Percentiles rank a stretch among this genome's conserved stretches.
Evolutionary conservation across 2,329 filamentous ascomycete species (phyloP).

Genomic region (Diaporthe vaccinii): DNA sequence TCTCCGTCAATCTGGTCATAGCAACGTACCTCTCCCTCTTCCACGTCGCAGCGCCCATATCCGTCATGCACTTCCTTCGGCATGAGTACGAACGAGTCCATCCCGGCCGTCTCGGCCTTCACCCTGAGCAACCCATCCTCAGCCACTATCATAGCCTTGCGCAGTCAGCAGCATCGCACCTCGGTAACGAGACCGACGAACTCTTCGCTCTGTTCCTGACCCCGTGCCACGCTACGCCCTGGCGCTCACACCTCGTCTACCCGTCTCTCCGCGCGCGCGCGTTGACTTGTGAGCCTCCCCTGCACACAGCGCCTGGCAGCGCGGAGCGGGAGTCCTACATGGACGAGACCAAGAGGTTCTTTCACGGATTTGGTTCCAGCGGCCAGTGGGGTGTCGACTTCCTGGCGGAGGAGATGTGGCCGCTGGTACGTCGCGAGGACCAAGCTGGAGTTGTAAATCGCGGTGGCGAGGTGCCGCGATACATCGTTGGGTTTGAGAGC

Average conservation of each 20-base stretch:
- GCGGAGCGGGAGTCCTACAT: conserved; percentile 77
- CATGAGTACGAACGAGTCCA: conserved; percentile 75
- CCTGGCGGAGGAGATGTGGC: conserved; percentile 67
- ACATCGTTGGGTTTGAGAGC: conserved; percentile 73
- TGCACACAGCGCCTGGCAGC: conserved; percentile 72
- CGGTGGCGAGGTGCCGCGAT: conserved; percentile 60
- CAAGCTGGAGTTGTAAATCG: conserved; percentile 28
- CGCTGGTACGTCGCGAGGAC: conserved; percentile 18
- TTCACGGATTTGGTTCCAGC: conserved; percentile 65
- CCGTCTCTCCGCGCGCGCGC: conserved; percentile 84
- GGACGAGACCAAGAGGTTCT: conserved; percentile 94
- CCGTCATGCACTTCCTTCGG: conserved; percentile 83
- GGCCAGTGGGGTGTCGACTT: conserved; percentile 59
- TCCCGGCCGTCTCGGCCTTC: conserved; percentile 54
- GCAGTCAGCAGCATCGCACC: conserved; percentile 44
- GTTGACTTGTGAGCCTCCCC: conserved; percentile 89
- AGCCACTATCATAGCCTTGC: conserved; percentile 44
- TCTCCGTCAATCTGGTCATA: conserved; percentile 78
- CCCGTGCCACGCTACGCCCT: conserved; percentile 96
- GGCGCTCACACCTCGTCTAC: conserved; percentile 89
- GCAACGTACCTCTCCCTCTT: conserved; percentile 80
- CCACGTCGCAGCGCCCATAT: conserved; percentile 85
- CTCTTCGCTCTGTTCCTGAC: conserved; percentile 86
- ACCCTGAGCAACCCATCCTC: conserved; percentile 39
- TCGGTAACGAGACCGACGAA: conserved; percentile 53